Percentiles rank a stretch among this genome's conserved stretches.
These are phyloP conservation scores for Cryphonectria carpinicola DNA, from an alignment of 2,329 filamentous ascomycete genomes.

Conservation along the genomic window DNA sequence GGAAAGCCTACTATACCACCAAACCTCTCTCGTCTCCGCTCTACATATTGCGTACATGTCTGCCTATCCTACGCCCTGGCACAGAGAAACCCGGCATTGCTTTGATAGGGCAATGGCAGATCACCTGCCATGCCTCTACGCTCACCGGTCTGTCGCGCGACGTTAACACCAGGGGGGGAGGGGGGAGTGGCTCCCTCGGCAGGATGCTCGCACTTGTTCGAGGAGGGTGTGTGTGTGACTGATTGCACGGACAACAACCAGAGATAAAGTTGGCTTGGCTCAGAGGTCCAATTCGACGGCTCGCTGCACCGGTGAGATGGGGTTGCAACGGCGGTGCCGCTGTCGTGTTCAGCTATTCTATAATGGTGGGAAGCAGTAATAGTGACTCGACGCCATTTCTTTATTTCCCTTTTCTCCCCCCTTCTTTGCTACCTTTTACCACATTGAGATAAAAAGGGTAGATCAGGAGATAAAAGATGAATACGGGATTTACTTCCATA, in stretches of 20 bases:
- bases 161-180: neutral
- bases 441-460: neutral
- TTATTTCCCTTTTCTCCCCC: neutral
- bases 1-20: neutral
- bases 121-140: slow-evolving; percentile 13
- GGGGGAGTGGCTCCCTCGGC: neutral
- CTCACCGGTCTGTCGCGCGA: slow-evolving; percentile 24
- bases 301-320: slow-evolving; percentile 5
- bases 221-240: neutral
- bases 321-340: neutral
- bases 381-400: neutral
- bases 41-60: neutral
- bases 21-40: neutral
- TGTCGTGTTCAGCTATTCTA: neutral
- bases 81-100: neutral
- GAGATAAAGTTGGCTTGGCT: neutral
- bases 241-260: neutral
- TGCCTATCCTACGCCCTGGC: neutral
- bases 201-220: neutral
- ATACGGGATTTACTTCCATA: neutral
- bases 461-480: neutral
- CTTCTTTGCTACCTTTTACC: neutral
- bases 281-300: neutral
- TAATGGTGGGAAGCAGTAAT: neutral
- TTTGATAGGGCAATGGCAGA: slow-evolving; percentile 18